Conservation (phyloP, 179 eudicot genomes). For the Monotropa hypopitys region DNA sequence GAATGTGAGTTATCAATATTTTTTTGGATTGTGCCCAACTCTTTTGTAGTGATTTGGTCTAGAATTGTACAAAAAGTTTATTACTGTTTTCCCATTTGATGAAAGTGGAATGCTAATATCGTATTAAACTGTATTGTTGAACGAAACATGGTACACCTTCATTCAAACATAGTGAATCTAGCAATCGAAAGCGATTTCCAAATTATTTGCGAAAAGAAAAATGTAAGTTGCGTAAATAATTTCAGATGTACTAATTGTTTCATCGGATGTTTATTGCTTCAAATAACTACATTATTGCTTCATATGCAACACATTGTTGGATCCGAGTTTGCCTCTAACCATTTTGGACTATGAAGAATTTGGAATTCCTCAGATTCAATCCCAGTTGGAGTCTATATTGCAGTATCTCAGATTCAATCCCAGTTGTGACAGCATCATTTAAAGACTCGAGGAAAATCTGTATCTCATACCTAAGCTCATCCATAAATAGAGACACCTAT, state of each 20-base stretch:
- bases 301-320: conserved; percentile 82
- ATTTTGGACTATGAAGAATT: conserved; percentile 87
- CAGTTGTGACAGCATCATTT: conserved; percentile 66
- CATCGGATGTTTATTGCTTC: too few species aligned
- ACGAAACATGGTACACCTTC: background rate
- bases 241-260: background rate
- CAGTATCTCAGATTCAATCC: conserved; percentile 48
- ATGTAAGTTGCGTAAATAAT: background rate
- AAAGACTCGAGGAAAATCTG: conserved; percentile 65
- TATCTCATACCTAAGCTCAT: background rate
- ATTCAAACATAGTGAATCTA: background rate
- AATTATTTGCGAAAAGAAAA: background rate
- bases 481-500: background rate
- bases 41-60: too few species aligned
- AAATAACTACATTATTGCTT: too few species aligned
- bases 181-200: background rate
- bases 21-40: too few species aligned
- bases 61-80: too few species aligned
- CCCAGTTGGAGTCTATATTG: conserved; percentile 42
- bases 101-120: background rate
- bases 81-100: too few species aligned
- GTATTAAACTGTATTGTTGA: background rate
- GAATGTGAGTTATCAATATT: too few species aligned
- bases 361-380: conserved; percentile 62
- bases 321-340: conserved; percentile 73